Percentiles rank a stretch among this genome's conserved stretches.
These are phyloP conservation scores for Chlamydomonas incerta DNA, from an alignment of 139 green algal genomes.

Conservation along the genomic window DNA sequence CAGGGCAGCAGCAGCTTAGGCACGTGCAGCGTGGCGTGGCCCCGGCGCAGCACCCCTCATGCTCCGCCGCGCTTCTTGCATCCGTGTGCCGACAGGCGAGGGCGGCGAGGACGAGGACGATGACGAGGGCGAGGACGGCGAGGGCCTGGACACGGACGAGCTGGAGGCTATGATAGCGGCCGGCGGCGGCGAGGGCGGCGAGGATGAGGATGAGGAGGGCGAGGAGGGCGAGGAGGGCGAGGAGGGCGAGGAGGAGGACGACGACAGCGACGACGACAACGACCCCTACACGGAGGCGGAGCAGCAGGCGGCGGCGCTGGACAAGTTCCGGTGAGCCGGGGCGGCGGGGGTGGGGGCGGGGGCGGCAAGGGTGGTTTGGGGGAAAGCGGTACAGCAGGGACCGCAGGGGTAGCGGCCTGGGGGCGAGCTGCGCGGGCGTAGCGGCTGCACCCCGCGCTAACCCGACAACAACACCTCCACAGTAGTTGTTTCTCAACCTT, in stretches of 20 bases:
- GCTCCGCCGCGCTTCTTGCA: too few relatives aligned
- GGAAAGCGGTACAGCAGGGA: too few relatives aligned
- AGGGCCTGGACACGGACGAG: slow-evolving; percentile 21
- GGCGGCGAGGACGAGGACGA: slow-evolving; percentile 50
- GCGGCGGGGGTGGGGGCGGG: background rate
- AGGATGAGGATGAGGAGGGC: slow-evolving; percentile 43
- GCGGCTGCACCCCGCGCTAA: too few relatives aligned
- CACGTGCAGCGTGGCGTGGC: too few relatives aligned
- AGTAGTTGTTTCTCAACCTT: too few relatives aligned
- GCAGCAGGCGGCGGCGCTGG: slow-evolving; percentile 59
- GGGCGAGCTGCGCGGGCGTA: too few relatives aligned
- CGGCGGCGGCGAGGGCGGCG: slow-evolving; percentile 38
- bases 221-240: slow-evolving; percentile 52
- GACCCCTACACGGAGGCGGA: slow-evolving; percentile 73
- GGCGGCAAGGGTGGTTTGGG: too few relatives aligned
- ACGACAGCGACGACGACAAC: slow-evolving; percentile 62
- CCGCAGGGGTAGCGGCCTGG: too few relatives aligned
- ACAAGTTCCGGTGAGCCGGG: slow-evolving; percentile 59
- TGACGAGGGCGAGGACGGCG: slow-evolving; percentile 2
- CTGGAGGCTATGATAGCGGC: slow-evolving; percentile 30
- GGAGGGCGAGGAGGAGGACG: slow-evolving; percentile 46
- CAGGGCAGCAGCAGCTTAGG: too few relatives aligned
- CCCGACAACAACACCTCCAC: too few relatives aligned
- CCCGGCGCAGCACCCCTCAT: too few relatives aligned
- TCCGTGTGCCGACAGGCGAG: background rate